These are phyloP conservation scores for Mollisia scopiformis DNA, from an alignment of 2,329 filamentous ascomycete species.

Conservation along the genomic window DNA sequence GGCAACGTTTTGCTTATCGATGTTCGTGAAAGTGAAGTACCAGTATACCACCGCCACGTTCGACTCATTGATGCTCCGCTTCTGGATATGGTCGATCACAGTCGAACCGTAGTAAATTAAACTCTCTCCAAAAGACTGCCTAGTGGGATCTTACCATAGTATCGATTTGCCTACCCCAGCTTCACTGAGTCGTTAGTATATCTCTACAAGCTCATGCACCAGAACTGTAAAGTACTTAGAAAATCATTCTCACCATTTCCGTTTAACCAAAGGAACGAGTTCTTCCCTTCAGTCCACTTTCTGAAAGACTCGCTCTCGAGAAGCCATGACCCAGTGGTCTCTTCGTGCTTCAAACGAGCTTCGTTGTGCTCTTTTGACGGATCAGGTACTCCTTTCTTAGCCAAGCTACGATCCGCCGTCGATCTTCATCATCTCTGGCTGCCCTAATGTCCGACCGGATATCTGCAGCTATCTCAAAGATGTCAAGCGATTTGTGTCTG, in stretches of 20 bases:
- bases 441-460: background rate
- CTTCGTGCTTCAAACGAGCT: conserved; percentile 11
- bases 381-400: background rate
- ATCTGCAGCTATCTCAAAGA: background rate
- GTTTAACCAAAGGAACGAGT: background rate
- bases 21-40: background rate
- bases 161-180: background rate
- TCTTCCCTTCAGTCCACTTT: background rate
- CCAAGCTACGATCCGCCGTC: background rate
- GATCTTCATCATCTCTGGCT: background rate
- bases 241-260: background rate
- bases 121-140: background rate
- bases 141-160: background rate
- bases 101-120: background rate
- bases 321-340: conserved; percentile 21
- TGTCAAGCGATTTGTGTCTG: background rate
- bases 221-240: too few relatives aligned
- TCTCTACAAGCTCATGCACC: background rate
- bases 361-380: conserved; percentile 20
- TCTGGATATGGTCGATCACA: background rate
- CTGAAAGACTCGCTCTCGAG: conserved; percentile 6
- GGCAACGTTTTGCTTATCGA: background rate
- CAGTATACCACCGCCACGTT: background rate
- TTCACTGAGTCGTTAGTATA: background rate
- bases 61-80: background rate